These are phyloP conservation scores for Eucommia ulmoides DNA, from an alignment of 257 asterid genomes.

Conservation along the genomic window DNA sequence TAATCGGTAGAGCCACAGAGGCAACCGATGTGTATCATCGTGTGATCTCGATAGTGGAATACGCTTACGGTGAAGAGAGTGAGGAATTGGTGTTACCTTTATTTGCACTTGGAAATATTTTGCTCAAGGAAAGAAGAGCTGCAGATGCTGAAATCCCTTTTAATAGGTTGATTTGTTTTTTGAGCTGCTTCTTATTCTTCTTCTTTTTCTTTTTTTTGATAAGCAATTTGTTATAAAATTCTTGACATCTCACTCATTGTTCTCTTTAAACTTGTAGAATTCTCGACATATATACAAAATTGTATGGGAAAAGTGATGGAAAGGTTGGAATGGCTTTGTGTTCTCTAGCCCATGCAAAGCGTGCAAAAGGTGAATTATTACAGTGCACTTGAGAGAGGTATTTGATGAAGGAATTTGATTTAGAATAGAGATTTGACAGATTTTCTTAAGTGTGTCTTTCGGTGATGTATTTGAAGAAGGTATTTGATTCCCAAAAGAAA, in stretches of 20 bases:
- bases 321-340: slow-evolving; percentile 82
- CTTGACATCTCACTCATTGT: slow-evolving; percentile 10
- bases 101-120: slow-evolving; percentile 60
- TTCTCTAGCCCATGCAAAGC: slow-evolving; percentile 75
- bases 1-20: slow-evolving; percentile 41
- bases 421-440: too few species aligned
- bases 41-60: slow-evolving; percentile 43
- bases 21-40: slow-evolving; percentile 50
- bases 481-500: too few species aligned
- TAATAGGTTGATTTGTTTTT: slow-evolving; percentile 33
- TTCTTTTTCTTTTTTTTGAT: neutral
- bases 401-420: too few species aligned
- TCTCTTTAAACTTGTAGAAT: slow-evolving; percentile 33
- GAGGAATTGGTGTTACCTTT: slow-evolving; percentile 62
- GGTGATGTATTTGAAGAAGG: too few species aligned
- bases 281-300: slow-evolving; percentile 35
- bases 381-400: too few species aligned
- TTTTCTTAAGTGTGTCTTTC: too few species aligned
- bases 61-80: slow-evolving; percentile 31
- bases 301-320: slow-evolving; percentile 70
- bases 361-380: slow-evolving; percentile 78
- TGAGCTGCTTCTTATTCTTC: slow-evolving; percentile 5
- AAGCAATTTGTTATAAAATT: slow-evolving; percentile 8
- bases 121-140: slow-evolving; percentile 48
- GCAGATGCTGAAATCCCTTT: slow-evolving; percentile 63